Evolutionary conservation across 1,139 yeast genomes (phyloP).

Genomic region (Arxiozyma slooffiae): DNA sequence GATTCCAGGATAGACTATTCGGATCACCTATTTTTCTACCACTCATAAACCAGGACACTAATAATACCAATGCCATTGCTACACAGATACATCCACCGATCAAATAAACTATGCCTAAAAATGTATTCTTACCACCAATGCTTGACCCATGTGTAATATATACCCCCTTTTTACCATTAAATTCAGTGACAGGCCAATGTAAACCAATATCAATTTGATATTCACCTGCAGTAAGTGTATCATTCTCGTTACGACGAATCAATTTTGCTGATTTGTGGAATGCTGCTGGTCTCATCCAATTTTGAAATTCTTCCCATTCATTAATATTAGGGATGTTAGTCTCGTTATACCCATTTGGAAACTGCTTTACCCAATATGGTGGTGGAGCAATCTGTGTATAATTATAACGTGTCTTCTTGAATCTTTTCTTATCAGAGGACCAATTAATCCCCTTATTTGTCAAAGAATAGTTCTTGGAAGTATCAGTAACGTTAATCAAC

Average conservation of each 20-base stretch:
- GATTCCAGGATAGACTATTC: conserved; percentile 26
- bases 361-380: conserved; percentile 59
- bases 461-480: conserved; percentile 39
- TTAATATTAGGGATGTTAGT: conserved; percentile 54
- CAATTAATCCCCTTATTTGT: conserved; percentile 56
- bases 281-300: conserved; percentile 84
- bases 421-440: conserved; percentile 50
- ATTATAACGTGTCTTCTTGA: conserved; percentile 49
- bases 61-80: conserved; percentile 40
- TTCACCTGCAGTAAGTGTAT: conserved; percentile 44
- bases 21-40: conserved; percentile 31
- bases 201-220: conserved; percentile 50
- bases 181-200: conserved; percentile 60
- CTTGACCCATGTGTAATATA: conserved; percentile 58
- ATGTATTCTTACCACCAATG: conserved; percentile 62
- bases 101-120: conserved; percentile 56
- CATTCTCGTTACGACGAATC: conserved; percentile 48
- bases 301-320: conserved; percentile 50
- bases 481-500: conserved; percentile 31
- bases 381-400: conserved; percentile 64
- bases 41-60: conserved; percentile 38
- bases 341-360: conserved; percentile 62
- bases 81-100: conserved; percentile 50
- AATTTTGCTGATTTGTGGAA: conserved; percentile 59
- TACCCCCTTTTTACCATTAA: conserved; percentile 61